These are phyloP conservation scores for Solanum gracilifrons DNA, from an alignment of 257 asterid genomes.

Conservation along the genomic window DNA sequence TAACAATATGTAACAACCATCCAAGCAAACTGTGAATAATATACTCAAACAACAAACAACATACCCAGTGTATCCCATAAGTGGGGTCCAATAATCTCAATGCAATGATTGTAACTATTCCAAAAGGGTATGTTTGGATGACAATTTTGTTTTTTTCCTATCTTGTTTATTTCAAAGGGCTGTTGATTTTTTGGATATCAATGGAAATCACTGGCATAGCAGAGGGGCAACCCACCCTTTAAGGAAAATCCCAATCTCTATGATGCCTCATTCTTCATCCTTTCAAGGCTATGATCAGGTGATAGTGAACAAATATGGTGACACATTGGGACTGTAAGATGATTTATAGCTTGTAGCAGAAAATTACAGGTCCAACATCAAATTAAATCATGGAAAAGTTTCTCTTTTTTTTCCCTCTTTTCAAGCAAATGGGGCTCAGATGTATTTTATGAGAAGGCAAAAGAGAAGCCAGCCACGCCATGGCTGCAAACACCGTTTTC, in stretches of 20 bases:
- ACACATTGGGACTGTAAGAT: background rate
- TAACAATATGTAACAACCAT: background rate
- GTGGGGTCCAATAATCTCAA: background rate
- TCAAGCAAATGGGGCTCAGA: background rate
- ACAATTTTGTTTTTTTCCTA: background rate
- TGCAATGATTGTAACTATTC: background rate
- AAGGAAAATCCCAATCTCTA: background rate
- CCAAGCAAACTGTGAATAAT: background rate
- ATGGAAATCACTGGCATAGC: background rate
- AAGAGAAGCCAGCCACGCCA: background rate
- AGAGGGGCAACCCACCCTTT: background rate
- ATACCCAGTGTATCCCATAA: background rate
- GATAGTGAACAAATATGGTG: background rate
- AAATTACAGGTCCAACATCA: background rate
- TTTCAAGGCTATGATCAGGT: background rate
- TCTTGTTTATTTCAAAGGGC: background rate
- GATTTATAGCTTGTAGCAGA: background rate
- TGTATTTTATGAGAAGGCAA: background rate
- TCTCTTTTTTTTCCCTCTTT: background rate
- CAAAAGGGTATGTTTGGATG: background rate
- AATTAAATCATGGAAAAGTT: background rate
- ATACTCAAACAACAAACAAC: background rate
- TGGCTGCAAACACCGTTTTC: background rate
- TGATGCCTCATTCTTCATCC: background rate
- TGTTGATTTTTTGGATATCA: background rate